phyloP scores from a whole-genome alignment of 2,329 filamentous ascomycete species.

The Furcasterigmium sp. region DNA sequence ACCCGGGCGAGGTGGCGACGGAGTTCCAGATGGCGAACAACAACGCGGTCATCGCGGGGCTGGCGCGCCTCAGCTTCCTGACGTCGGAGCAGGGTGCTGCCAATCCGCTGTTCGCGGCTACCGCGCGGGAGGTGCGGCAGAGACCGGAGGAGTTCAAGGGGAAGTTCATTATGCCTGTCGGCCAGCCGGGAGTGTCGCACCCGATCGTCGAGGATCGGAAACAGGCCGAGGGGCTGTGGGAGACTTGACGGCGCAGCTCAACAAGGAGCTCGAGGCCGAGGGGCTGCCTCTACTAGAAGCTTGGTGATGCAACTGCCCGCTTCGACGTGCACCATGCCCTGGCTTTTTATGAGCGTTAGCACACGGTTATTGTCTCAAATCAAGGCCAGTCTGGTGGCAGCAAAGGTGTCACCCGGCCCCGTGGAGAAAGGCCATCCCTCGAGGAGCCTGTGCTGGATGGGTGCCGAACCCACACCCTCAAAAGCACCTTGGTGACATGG shows the following conservation, averaged over 20 bases:
- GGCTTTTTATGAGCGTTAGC: too few relatives aligned
- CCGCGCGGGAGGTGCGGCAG: slow-evolving; percentile 3
- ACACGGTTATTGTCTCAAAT: too few relatives aligned
- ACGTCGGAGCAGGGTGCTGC: slow-evolving; percentile 10
- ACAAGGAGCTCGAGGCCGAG: background rate
- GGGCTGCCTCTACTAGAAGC: background rate
- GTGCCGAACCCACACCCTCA: too few relatives aligned
- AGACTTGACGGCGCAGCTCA: slow-evolving; percentile 6
- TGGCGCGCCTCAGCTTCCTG: slow-evolving; percentile 5
- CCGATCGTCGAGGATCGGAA: slow-evolving; percentile 5
- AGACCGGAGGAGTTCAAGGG: slow-evolving; percentile 8
- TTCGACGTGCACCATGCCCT: too few relatives aligned
- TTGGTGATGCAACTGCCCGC: too few relatives aligned
- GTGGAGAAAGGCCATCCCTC: too few relatives aligned
- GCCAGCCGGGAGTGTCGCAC: slow-evolving; percentile 1
- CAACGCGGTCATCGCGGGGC: background rate
- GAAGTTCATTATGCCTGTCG: slow-evolving; percentile 8
- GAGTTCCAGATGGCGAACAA: slow-evolving; percentile 6
- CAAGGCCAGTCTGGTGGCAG: too few relatives aligned
- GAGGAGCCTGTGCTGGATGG: too few relatives aligned
- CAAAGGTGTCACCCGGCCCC: too few relatives aligned
- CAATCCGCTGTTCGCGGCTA: slow-evolving; percentile 11
- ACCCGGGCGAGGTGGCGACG: slow-evolving; percentile 13
- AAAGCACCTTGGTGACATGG: too few relatives aligned
- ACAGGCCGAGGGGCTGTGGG: slow-evolving; percentile 10